Percentiles rank a stretch among this genome's conserved stretches.
Conservation (phyloP, 768 basidiomycete species). For the Neoboletus magnificus region DNA sequence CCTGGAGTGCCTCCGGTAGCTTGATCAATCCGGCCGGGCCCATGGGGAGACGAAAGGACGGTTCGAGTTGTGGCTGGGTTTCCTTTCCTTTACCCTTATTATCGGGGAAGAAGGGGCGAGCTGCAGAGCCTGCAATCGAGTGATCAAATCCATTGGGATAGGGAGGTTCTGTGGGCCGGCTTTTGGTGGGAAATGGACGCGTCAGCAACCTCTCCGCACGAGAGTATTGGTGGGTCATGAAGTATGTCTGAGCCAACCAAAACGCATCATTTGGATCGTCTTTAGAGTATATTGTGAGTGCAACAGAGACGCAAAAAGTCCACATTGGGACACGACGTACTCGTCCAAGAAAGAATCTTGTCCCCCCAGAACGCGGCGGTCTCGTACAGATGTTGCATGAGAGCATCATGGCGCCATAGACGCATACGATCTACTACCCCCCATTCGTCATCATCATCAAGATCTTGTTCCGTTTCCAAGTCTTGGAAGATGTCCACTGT, state of each 20-base stretch:
- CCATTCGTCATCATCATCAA: conserved; percentile 70
- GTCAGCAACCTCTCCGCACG: conserved; percentile 90
- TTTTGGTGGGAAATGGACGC: conserved; percentile 69
- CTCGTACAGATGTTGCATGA: conserved; percentile 97
- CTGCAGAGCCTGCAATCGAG: conserved; percentile 26
- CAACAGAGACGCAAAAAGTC: conserved; percentile 1
- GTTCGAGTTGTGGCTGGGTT: conserved; percentile 34
- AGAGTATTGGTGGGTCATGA: conserved; percentile 92
- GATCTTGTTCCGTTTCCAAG: conserved; percentile 54
- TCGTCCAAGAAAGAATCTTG: conserved; percentile 94
- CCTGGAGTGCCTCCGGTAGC: conserved; percentile 60
- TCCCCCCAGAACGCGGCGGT: conserved; percentile 99
- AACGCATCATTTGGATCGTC: conserved; percentile 98
- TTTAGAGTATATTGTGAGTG: conserved; percentile 29
- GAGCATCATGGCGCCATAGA: conserved; percentile 94
- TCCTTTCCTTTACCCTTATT: conserved; percentile 67
- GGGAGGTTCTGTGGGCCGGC: conserved; percentile 37
- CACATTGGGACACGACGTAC: conserved; percentile 46
- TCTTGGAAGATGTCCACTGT: conserved; percentile 74
- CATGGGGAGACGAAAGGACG: conserved; percentile 60
- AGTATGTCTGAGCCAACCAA: conserved; percentile 98
- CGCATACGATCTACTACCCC: conserved; percentile 93
- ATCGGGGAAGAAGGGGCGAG: conserved; percentile 39
- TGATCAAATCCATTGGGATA: conserved; percentile 25
- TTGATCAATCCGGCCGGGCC: conserved; percentile 71